phyloP scores from a whole-genome alignment of 2,329 filamentous ascomycete genomes.

The Mollisiaceae sp. region DNA sequence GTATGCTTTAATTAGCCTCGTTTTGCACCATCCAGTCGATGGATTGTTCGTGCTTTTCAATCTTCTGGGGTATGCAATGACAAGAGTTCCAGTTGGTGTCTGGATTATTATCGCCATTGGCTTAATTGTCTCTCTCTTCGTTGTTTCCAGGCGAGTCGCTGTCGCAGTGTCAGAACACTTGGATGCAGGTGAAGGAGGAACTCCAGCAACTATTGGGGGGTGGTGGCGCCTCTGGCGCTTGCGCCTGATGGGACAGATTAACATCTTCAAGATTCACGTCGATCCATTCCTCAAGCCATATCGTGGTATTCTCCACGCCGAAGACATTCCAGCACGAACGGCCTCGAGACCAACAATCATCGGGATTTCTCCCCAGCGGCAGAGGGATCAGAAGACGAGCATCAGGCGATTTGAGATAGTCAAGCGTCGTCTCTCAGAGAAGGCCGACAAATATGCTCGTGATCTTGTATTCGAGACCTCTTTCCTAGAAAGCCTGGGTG shows the following conservation, averaged over 20 bases:
- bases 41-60: neutral
- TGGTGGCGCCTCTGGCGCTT: neutral
- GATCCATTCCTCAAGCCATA: slow-evolving; percentile 2
- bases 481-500: neutral
- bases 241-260: neutral
- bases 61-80: neutral
- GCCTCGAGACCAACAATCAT: neutral
- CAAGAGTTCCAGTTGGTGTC: neutral
- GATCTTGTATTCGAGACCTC: neutral
- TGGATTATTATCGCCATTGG: neutral
- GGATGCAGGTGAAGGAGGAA: neutral
- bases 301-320: slow-evolving; percentile 1
- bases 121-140: neutral
- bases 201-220: neutral
- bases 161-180: neutral
- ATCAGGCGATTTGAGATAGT: neutral
- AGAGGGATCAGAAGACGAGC: neutral
- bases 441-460: neutral
- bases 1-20: neutral
- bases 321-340: neutral
- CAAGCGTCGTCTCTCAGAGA: neutral
- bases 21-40: neutral
- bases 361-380: neutral
- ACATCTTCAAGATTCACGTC: neutral
- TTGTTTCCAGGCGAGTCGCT: neutral